Percentiles rank a stretch among this genome's conserved stretches.
These are phyloP conservation scores for Ceratobasidium sp. DNA, from an alignment of 1,284 basidiomycete genomes.

Conservation along the genomic window DNA sequence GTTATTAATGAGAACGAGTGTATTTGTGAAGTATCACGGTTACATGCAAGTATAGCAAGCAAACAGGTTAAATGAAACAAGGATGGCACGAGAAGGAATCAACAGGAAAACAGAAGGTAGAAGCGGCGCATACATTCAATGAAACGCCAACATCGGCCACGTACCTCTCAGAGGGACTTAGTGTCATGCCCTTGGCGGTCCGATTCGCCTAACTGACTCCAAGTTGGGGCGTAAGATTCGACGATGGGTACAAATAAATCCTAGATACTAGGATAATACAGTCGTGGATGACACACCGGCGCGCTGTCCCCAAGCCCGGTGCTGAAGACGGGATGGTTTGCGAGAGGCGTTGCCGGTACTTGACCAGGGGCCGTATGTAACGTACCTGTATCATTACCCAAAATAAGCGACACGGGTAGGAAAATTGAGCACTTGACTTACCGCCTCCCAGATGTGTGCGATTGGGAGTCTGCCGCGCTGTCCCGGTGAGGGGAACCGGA, in stretches of 20 bases:
- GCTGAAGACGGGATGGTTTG: too few relatives aligned
- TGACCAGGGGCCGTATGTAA: too few relatives aligned
- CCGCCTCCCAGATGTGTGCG: slow-evolving; percentile 96
- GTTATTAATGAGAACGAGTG: slow-evolving; percentile 90
- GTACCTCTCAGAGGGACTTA: background rate
- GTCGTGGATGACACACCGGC: too few relatives aligned
- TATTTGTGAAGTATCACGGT: slow-evolving; percentile 2
- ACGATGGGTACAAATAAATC: too few relatives aligned
- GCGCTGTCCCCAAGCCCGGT: too few relatives aligned
- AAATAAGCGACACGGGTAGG: background rate
- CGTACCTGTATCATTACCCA: too few relatives aligned
- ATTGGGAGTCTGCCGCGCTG: slow-evolving; percentile 98
- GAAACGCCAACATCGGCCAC: background rate
- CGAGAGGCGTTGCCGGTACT: too few relatives aligned
- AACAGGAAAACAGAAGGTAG: background rate
- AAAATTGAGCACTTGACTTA: slow-evolving; percentile 48
- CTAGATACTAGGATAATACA: too few relatives aligned
- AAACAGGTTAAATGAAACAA: background rate
- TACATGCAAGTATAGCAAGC: background rate
- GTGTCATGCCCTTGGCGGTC: background rate
- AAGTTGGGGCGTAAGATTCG: too few relatives aligned
- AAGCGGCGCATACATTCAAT: background rate
- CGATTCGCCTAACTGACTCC: background rate
- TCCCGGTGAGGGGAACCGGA: slow-evolving; percentile 90
- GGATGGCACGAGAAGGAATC: background rate